A percentile compares a stretch with the other conserved stretches of the same genome.
Conservation (phyloP, 352 stramenopile species). For the Phytophthora fragariaefolia region DNA sequence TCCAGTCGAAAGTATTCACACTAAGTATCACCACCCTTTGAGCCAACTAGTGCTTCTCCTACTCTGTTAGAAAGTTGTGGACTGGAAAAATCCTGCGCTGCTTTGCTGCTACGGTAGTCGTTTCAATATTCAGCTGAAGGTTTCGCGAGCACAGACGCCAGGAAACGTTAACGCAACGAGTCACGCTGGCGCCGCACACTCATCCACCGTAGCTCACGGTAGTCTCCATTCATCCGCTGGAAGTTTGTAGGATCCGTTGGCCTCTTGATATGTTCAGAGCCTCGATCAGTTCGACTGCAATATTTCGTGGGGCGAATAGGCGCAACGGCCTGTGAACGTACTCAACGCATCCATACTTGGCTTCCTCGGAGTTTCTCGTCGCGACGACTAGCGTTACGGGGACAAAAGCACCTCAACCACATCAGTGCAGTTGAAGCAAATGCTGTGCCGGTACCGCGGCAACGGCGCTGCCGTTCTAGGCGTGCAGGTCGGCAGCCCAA, state of each 20-base stretch:
- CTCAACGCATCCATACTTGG: background rate
- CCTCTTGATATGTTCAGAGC: conserved; percentile 17
- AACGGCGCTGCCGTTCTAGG: background rate
- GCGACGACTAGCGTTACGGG: background rate
- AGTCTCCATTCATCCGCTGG: conserved; percentile 10
- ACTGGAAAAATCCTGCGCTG: conserved; percentile 15
- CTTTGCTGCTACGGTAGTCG: conserved; percentile 17
- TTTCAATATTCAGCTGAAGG: conserved; percentile 33
- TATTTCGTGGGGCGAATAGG: conserved; percentile 30
- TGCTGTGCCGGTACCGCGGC: background rate
- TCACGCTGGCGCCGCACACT: conserved; percentile 7
- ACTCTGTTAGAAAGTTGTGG: conserved; percentile 19
- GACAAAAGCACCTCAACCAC: no score
- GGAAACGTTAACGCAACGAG: conserved; percentile 21
- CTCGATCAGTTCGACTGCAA: conserved; percentile 7
- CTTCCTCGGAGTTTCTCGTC: background rate
- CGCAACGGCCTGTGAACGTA: conserved; percentile 20
- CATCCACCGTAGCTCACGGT: background rate
- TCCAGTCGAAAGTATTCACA: background rate
- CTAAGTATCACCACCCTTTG: background rate
- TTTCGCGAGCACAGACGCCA: conserved; percentile 18
- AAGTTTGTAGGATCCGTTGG: conserved; percentile 19
- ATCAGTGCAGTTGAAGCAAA: background rate
- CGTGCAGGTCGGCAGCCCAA: no score
- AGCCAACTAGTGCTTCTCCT: background rate